Base-by-base conservation (phyloP, 805 yeast genomes). In the Candida broadrunensis region DNA sequence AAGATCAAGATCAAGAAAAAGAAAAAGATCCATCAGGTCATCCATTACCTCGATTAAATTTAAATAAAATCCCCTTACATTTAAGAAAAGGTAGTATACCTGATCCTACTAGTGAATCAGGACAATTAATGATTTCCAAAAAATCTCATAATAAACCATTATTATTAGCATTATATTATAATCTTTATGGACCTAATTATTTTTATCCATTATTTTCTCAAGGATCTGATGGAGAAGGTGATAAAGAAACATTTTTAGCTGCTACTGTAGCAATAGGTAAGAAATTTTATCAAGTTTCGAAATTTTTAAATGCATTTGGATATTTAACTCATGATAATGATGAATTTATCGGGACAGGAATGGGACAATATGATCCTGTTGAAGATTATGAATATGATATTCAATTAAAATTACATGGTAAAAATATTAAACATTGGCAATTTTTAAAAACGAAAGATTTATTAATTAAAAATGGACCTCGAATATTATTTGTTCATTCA, bases 341-440 rank as follows among this genome's bases (percentile, higher is more conserved):
- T 41, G 67, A 66, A 8, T 83, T 74, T 54, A 60, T 70, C n/a
- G 91, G 90, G 14, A 76, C 81, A 8, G 87, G 85, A 2, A 86
- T 86, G 88, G 82, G 84, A 4, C 95, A 87, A 58, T 78, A 69
- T 45, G 80, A 83, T 54, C 88, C 90, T 2, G 58, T 71, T n/a
- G 74, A 73, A 33, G 95, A 86, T 58, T 78, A 59, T 48, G 47
- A 51, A 14, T 49, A 41, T 33, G 15, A 23, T 15, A 23, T 21
- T 15, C 13, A 20, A 25, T 12, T 38, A 45, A 34, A 33, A 16
- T 57, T 32, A 23, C 18, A 26, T 24, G 1, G n/a, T 5, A 19
- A 41, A 27, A 13, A 15, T 39, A 9, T 27, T 15, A 21, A 36
- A 32, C 3, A 41, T 32, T 25, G 42, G 32, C 42, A 37, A 32